These are phyloP conservation scores for Eucalyptus microcorys DNA, from an alignment of 345 rosid genomes.

Conservation along the genomic window DNA sequence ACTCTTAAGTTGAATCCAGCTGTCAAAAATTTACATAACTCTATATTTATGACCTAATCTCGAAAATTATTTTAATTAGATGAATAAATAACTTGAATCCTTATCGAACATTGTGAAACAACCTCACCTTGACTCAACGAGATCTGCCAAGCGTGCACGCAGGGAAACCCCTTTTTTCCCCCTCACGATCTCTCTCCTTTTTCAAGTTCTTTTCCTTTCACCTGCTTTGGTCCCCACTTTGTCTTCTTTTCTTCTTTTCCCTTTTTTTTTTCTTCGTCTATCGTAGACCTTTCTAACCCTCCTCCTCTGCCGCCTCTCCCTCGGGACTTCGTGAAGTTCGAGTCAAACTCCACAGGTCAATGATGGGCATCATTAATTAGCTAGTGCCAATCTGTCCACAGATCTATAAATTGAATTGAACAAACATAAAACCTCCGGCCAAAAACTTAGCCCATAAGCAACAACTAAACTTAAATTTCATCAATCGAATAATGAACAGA, in stretches of 20 bases:
- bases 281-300: rapidly evolving
- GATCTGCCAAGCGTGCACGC: background rate
- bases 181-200: background rate
- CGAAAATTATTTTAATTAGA: no score
- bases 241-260: background rate
- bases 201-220: background rate
- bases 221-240: background rate
- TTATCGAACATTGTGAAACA: no score
- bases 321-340: background rate
- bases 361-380: background rate
- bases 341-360: background rate
- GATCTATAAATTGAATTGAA: background rate
- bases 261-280: background rate
- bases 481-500: background rate
- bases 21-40: no score
- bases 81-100: no score
- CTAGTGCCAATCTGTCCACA: background rate
- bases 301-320: background rate
- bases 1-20: background rate
- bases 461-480: background rate
- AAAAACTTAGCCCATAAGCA: background rate
- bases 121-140: background rate
- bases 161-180: rapidly evolving
- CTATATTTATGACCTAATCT: no score
- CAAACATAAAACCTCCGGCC: rapidly evolving